A percentile compares a stretch with the other conserved stretches of the same genome.
These are phyloP conservation scores for Endoconidiophora laricicola DNA, from an alignment of 2,329 filamentous ascomycete genomes.

Conservation along the genomic window DNA sequence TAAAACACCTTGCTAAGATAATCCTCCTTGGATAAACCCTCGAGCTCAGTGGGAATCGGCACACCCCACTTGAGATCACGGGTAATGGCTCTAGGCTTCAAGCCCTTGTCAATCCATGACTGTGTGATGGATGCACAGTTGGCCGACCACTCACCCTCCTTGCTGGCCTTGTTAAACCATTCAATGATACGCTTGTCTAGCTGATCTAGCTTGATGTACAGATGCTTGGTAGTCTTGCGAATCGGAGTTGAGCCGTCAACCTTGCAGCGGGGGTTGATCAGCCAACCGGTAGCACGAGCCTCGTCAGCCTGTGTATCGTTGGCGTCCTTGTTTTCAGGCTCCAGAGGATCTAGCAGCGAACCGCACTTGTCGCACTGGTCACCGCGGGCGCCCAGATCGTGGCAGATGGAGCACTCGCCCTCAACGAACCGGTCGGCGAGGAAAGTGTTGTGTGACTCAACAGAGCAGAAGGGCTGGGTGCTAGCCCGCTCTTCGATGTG, in stretches of 20 bases:
- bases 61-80: constrained; percentile 84
- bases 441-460: constrained; percentile 54
- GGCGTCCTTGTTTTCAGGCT: constrained; percentile 27
- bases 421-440: constrained; percentile 77
- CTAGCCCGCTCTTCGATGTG: constrained; percentile 77
- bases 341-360: constrained; percentile 51
- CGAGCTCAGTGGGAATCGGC: constrained; percentile 32
- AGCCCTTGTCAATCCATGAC: constrained; percentile 66
- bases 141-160: constrained; percentile 58
- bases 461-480: constrained; percentile 67
- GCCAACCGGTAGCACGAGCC: constrained; percentile 27
- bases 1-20: constrained; percentile 62
- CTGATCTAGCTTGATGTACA: constrained; percentile 75
- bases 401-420: constrained; percentile 59
- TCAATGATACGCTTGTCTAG: constrained; percentile 59
- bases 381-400: constrained; percentile 52
- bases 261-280: constrained; percentile 82
- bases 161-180: constrained; percentile 60
- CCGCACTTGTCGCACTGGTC: constrained; percentile 66
- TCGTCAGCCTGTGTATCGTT: constrained; percentile 18
- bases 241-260: constrained; percentile 71
- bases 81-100: constrained; percentile 78
- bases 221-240: constrained; percentile 69
- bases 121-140: constrained; percentile 65
- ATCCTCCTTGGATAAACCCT: constrained; percentile 34